These are phyloP conservation scores for Tolypocladium album DNA, from an alignment of 2,329 filamentous ascomycete genomes.

Conservation along the genomic window DNA sequence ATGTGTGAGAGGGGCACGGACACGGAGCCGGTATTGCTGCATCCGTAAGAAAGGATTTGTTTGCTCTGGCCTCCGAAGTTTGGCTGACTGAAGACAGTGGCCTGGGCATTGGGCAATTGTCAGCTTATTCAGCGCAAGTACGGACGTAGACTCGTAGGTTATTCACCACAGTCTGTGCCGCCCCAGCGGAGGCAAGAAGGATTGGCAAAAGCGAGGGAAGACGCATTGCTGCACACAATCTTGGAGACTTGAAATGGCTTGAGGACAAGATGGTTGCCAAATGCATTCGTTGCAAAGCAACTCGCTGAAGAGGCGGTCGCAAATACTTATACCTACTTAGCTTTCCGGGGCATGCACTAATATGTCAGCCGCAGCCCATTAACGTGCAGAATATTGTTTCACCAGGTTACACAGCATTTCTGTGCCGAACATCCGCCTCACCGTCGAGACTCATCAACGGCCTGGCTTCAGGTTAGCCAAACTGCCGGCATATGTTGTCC, in stretches of 20 bases:
- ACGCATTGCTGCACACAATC: neutral
- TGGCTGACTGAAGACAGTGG: neutral
- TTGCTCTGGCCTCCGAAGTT: neutral
- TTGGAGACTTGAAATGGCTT: too few species aligned
- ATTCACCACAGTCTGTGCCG: neutral
- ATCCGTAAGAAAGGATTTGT: neutral
- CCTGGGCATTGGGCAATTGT: neutral
- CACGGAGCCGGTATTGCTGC: neutral
- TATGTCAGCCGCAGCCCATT: neutral
- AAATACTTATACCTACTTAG: neutral
- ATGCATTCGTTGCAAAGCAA: neutral
- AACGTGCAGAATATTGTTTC: neutral
- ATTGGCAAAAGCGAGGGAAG: neutral
- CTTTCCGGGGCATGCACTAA: neutral
- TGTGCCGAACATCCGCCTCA: neutral
- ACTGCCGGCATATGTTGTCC: neutral
- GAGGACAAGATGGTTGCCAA: neutral
- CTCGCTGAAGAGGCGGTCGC: neutral
- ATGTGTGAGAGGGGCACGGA: neutral
- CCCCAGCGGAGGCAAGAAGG: neutral
- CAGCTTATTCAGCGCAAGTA: neutral
- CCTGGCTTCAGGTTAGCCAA: too few species aligned
- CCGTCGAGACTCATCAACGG: too few species aligned
- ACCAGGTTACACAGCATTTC: neutral
- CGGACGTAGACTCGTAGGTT: neutral